Evolutionary conservation across 148 eudicot genomes (phyloP), one percentile per base, ranked within the genome.

Genomic region (Camellia lanceoleosa): DNA sequence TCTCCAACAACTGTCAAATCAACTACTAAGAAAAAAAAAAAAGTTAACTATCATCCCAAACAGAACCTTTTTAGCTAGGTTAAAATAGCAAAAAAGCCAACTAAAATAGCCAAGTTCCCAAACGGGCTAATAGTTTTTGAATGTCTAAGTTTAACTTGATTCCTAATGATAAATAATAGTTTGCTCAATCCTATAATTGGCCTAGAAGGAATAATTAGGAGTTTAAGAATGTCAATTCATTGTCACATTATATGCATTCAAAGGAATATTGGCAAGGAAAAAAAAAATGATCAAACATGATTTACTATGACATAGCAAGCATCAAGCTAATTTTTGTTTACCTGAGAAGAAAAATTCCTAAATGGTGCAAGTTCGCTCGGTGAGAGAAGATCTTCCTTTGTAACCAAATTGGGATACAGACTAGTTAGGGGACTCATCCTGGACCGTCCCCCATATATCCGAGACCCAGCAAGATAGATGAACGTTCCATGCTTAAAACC

Each of bases 401-500:
- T 91, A 13, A 93, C 88, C 59, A 93, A 41, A 81, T 93, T 93
- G 38, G 95, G 99, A 82, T 89, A 96, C 64, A 96, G 94, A 81
- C 79, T 88, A 46, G 87, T 90, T 46, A 96, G 78, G 23, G 94
- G 85, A 56, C 78, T 80, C 94, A 92, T 90, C 86, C 98, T 89
- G 75, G 91, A 79, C 74, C 88, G 60, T 19, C 92, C 97, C 51
- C 93, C 98, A 68, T 93, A 96, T 62, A 96, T 86, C 38, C 85
- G 83, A 44, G 98, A 96, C 7, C 99, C 93, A 14, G 99, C 99
- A 78, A 96, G 91, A 84, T 93, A 96, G 69, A 96, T 90, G 79
- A 87, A 87, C 10, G 95, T 92, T 38, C 69, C 86, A 44, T 81
- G 84, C 65, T 87, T 87, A 62, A 89, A 91, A 71, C 97, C 93